A percentile compares a stretch with the other conserved stretches of the same genome.
Evolutionary conservation across 495 filamentous ascomycete genomes (phyloP).

Genomic region (Pseudoneurospora amorphoporcata): DNA sequence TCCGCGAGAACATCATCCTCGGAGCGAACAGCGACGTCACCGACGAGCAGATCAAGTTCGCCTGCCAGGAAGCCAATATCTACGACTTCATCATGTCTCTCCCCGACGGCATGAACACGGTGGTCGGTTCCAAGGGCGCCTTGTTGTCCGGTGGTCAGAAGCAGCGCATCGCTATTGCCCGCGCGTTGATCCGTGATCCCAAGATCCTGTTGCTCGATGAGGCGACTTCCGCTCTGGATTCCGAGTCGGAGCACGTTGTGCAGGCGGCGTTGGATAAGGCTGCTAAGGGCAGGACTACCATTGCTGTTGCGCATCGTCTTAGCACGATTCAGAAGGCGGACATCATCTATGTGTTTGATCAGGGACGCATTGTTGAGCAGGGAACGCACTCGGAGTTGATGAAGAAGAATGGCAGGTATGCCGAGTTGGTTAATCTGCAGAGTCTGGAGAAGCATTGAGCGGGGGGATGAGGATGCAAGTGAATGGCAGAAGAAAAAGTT

Average conservation of each 20-base stretch:
- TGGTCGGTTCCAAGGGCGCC: conserved; percentile 55
- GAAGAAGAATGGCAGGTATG: conserved; percentile 42
- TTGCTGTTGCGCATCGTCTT: conserved; percentile 64
- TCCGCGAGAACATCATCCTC: conserved; percentile 52
- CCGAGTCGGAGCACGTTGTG: conserved; percentile 63
- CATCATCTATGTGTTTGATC: conserved; percentile 47
- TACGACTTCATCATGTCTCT: conserved; percentile 56
- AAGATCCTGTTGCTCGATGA: conserved; percentile 71
- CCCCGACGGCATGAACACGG: conserved; percentile 53
- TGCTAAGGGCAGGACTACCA: conserved; percentile 53
- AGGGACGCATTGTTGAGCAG: conserved; percentile 45
- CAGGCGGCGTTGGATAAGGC: conserved; percentile 64
- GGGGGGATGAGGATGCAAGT: neutral
- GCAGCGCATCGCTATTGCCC: conserved; percentile 70
- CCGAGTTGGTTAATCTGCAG: conserved; percentile 54
- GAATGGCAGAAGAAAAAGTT: neutral
- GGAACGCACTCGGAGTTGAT: conserved; percentile 45
- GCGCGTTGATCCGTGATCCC: conserved; percentile 66
- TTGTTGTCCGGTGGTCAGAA: conserved; percentile 71
- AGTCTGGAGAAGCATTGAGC: conserved; percentile 50
- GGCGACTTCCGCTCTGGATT: conserved; percentile 67
- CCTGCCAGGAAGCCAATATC: conserved; percentile 55
- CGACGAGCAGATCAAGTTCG: conserved; percentile 46
- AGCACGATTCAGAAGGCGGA: conserved; percentile 51
- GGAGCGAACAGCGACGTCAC: conserved; percentile 35